phyloP scores from a whole-genome alignment of 345 rosid genomes.

The Iberis pinnata region DNA sequence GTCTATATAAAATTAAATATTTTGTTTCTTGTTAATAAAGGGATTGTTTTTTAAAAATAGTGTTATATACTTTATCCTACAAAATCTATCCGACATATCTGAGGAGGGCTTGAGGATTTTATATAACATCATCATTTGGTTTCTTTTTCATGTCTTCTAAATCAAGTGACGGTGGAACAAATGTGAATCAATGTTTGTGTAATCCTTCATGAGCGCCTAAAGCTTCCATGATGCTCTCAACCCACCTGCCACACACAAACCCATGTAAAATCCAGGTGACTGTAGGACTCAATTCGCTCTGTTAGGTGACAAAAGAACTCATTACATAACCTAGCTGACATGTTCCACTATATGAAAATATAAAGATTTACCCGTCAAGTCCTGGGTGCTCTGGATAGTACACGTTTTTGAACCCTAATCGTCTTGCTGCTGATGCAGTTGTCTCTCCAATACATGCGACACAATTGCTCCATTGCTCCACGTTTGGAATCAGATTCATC shows the following conservation, averaged over 20 bases:
- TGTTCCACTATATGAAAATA: background rate
- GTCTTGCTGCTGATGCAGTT: conserved; percentile 79
- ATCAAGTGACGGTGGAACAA: no score
- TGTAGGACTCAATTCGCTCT: no score
- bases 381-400: conserved; percentile 76
- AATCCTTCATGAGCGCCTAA: conserved; percentile 31
- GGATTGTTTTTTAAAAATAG: no score
- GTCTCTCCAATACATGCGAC: conserved; percentile 95
- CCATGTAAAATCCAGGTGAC: background rate
- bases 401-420: conserved; percentile 59
- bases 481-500: conserved; percentile 55
- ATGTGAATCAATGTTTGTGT: no score
- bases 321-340: background rate
- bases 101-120: no score
- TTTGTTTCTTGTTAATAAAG: no score
- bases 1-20: no score
- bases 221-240: conserved; percentile 70
- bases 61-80: no score
- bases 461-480: conserved; percentile 48
- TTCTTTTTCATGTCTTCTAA: no score
- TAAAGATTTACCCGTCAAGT: conserved; percentile 66
- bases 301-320: background rate
- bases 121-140: no score
- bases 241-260: conserved; percentile 56
- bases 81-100: no score